Conservation (phyloP, 352 stramenopile genomes). For the Thraustotheca clavata region DNA sequence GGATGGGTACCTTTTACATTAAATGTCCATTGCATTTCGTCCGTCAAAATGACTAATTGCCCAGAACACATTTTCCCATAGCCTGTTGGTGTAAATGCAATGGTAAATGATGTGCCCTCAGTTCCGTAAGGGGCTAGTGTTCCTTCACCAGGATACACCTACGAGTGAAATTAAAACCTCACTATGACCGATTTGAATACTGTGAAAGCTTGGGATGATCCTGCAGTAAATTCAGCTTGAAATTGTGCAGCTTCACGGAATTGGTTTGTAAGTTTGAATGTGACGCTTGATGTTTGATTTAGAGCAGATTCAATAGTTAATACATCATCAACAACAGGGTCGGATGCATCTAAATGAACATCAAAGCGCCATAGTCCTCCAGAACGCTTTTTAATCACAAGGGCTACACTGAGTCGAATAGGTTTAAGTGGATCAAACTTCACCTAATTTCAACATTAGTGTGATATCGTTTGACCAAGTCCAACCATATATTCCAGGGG, state of each 20-base stretch:
- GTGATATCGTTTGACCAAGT: conserved; percentile 23
- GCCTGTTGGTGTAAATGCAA: conserved; percentile 86
- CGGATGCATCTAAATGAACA: conserved; percentile 63
- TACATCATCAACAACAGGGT: conserved; percentile 79
- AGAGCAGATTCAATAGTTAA: conserved; percentile 82
- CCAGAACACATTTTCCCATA: conserved; percentile 89
- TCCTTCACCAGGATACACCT: conserved; percentile 66
- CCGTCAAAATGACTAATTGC: conserved; percentile 77
- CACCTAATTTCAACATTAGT: conserved; percentile 51
- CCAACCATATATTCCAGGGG: conserved; percentile 11
- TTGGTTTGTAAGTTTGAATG: conserved; percentile 85
- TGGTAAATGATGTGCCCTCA: conserved; percentile 67
- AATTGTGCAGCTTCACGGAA: conserved; percentile 69
- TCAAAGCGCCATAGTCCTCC: conserved; percentile 85
- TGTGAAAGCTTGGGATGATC: conserved; percentile 82
- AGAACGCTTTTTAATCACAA: conserved; percentile 59
- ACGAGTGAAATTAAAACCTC: not conserved
- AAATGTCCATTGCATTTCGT: conserved; percentile 92
- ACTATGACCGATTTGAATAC: conserved; percentile 16
- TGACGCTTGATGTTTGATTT: conserved; percentile 74
- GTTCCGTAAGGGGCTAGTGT: conserved; percentile 66
- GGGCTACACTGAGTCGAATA: conserved; percentile 60
- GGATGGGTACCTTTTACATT: conserved; percentile 85
- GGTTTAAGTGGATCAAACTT: conserved; percentile 82
- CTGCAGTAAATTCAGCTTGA: conserved; percentile 77